Conservation (phyloP, 495 filamentous ascomycete species). For the Haplographium delicatum region DNA sequence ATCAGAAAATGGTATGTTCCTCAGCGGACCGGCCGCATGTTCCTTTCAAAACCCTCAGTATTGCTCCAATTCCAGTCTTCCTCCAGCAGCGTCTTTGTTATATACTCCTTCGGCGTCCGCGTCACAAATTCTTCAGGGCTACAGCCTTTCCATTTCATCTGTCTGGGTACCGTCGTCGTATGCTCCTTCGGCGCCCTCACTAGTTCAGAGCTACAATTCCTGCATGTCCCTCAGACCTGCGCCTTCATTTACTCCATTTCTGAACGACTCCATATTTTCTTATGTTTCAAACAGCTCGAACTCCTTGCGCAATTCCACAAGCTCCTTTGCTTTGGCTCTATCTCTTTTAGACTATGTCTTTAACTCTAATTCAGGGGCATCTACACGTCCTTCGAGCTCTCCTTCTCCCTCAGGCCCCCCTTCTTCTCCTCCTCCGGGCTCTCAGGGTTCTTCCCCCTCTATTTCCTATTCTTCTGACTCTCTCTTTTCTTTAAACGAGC, state of each 20-base stretch:
- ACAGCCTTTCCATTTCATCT: neutral
- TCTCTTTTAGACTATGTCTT: conserved; percentile 4
- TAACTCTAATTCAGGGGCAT: conserved; percentile 16
- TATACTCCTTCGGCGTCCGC: conserved; percentile 6
- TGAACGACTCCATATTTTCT: too few species aligned
- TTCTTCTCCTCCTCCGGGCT: neutral
- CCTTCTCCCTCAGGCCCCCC: conserved; percentile 1
- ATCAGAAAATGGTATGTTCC: conserved; percentile 13
- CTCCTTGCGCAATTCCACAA: too few species aligned
- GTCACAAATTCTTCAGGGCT: neutral
- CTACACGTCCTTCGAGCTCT: conserved; percentile 3
- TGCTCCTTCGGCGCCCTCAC: neutral
- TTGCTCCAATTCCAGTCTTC: conserved; percentile 3
- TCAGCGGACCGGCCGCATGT: conserved; percentile 5
- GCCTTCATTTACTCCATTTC: neutral
- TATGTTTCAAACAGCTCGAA: too few species aligned
- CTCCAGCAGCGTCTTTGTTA: neutral
- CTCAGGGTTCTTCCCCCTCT: conserved; percentile 8
- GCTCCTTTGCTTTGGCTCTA: neutral
- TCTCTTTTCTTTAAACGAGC: too few species aligned
- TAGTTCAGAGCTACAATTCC: neutral
- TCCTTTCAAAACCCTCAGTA: too few species aligned
- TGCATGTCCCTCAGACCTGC: neutral
- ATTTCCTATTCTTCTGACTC: conserved; percentile 7
- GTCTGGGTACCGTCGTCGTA: neutral